Base-by-base conservation (phyloP, 1,284 basidiomycete genomes). In the Ceratobasidium sp. region DNA sequence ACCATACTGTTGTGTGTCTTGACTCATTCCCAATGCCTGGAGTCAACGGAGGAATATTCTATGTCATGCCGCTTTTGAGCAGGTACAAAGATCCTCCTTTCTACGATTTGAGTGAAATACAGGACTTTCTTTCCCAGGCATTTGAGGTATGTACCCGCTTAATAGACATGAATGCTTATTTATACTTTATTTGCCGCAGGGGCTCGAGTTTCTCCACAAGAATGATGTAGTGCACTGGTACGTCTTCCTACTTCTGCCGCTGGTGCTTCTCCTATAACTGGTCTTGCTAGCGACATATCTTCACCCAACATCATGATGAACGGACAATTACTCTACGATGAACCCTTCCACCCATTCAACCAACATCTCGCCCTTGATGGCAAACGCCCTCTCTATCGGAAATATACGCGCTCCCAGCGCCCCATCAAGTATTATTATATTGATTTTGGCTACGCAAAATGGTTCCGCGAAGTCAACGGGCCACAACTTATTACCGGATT, bases 391-490 rank as follows among this genome's bases (percentile, higher is more conserved):
- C 13, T 66, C 30, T 57, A 28, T 5, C 50, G 50, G 1, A 23
- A 46, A 46, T 58, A 70, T 28, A 13, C 16, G 1, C 66, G 66
- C 5, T 57, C 54, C 6, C 26, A 70, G 14, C 44, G 26, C 21
- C 35, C 38, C 3, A 43, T 70, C 0, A 52, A 54, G 11, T 70
- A 69, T n/a, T 69, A 69, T 23, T 69, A 44, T 32, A 69, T 69
- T n/a, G 66, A 69, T 41, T 58, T 69, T 16, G 66, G 66, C 1
- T 69, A 69, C 28, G 50, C 66, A 16, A 69, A 69, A 38, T 55
- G 54, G 52, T 69, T 69, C 30, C 26, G 18, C 1, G 52, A 69
- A 8, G 23, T 54, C 1, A 38, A 14, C 8, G 14, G 2, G 9
- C 47, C 62, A n/a, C 35, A n/a, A 28, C 9, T 57, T 4, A 16